These are phyloP conservation scores for Monosporascus sp. DNA, from an alignment of 2,329 filamentous ascomycete genomes.

Conservation along the genomic window DNA sequence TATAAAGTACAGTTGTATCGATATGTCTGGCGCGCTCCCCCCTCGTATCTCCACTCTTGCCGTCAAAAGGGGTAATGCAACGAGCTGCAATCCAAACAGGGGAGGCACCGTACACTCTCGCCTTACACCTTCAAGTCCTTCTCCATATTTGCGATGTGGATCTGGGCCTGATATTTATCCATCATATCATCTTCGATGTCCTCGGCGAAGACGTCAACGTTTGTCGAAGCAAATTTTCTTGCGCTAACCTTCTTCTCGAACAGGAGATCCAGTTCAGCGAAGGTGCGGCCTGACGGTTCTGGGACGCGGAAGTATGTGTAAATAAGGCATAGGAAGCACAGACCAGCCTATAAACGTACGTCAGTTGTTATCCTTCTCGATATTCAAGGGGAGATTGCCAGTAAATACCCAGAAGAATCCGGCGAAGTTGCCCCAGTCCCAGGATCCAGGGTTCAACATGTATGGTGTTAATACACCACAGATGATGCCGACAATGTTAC, in stretches of 20 bases:
- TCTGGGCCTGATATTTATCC: conserved; percentile 41
- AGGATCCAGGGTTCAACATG: conserved; percentile 83
- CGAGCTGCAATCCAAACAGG: background rate
- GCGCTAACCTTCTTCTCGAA: conserved; percentile 71
- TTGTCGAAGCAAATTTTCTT: conserved; percentile 61
- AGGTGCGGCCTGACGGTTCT: conserved; percentile 73
- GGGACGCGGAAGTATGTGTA: conserved; percentile 80
- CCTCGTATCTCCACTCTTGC: too few relatives aligned
- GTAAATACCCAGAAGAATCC: conserved; percentile 74
- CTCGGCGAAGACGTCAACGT: conserved; percentile 53
- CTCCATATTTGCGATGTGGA: conserved; percentile 25
- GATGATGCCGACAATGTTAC: conserved; percentile 76
- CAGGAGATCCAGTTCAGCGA: conserved; percentile 79
- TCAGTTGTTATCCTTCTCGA: background rate
- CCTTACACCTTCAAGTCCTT: conserved; percentile 7
- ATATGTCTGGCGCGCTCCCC: too few relatives aligned
- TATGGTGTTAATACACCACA: conserved; percentile 80
- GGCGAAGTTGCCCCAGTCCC: conserved; percentile 83
- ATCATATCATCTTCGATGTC: conserved; percentile 43
- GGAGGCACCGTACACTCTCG: background rate
- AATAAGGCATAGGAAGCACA: conserved; percentile 74
- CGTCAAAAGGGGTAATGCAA: background rate
- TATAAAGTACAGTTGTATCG: too few relatives aligned
- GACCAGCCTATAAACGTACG: conserved; percentile 47
- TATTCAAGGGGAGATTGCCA: background rate